Conservation (phyloP, 768 basidiomycete genomes). For the Termitomyces sp. region DNA sequence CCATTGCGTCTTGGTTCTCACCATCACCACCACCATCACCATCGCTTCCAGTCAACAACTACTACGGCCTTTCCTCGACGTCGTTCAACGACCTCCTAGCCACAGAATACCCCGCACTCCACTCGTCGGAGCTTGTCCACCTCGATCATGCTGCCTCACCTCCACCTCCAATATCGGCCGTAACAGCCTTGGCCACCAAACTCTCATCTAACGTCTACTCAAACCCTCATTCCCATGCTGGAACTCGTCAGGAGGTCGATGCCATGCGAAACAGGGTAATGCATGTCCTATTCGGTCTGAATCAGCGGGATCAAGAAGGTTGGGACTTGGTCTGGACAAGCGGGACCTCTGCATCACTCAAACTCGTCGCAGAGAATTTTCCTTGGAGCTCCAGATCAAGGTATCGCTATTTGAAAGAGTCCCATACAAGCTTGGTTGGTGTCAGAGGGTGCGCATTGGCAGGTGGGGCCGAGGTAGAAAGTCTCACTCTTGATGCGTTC, state of each 20-base stretch:
- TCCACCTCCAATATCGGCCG: slow-evolving; percentile 11
- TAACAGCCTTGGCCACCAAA: slow-evolving; percentile 5
- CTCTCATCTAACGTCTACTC: slow-evolving; percentile 6
- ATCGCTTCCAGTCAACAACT: not conserved
- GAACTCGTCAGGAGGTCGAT: slow-evolving; percentile 9
- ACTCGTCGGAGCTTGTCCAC: slow-evolving; percentile 11
- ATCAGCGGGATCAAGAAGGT: slow-evolving; percentile 7
- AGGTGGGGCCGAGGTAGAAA: slow-evolving; percentile 11
- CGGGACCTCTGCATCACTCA: slow-evolving; percentile 10
- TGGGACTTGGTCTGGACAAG: slow-evolving; percentile 17
- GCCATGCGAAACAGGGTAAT: slow-evolving; percentile 9
- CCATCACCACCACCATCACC: not conserved
- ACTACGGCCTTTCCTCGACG: slow-evolving; percentile 8
- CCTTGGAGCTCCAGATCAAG: slow-evolving; percentile 6
- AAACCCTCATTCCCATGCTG: slow-evolving; percentile 13
- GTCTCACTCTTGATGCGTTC: slow-evolving; percentile 10
- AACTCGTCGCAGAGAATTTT: slow-evolving; percentile 11
- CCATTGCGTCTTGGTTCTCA: slow-evolving; percentile 5
- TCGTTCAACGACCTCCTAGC: slow-evolving; percentile 8
- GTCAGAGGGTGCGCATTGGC: slow-evolving; percentile 14
- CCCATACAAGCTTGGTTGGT: slow-evolving; percentile 14
- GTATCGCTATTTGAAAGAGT: slow-evolving; percentile 12
- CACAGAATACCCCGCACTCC: slow-evolving; percentile 10
- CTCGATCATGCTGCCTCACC: slow-evolving; percentile 16
- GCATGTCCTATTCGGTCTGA: slow-evolving; percentile 9